These are phyloP conservation scores for Pisolithus orientalis DNA, from an alignment of 768 basidiomycete species.

Conservation along the genomic window DNA sequence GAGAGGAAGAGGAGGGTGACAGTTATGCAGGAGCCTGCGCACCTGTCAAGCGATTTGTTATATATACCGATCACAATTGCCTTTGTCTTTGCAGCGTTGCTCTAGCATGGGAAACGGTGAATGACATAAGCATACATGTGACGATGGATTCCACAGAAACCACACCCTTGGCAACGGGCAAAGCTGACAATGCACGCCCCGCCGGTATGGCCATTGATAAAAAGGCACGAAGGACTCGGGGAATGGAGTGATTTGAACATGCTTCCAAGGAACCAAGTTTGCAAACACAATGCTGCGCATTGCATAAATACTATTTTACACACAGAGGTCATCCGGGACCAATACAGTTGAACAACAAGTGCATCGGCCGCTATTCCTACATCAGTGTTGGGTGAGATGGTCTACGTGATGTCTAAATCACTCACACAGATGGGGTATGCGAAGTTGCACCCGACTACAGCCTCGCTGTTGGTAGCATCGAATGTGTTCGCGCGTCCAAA, in stretches of 20 bases:
- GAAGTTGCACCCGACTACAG: neutral
- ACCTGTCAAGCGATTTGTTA: neutral
- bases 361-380: no score
- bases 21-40: neutral
- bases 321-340: no score
- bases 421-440: neutral
- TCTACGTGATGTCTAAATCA: no score
- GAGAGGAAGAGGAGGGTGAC: neutral
- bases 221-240: no score
- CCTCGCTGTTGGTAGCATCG: constrained; percentile 3
- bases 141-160: neutral
- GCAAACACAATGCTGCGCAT: no score
- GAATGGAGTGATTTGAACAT: no score
- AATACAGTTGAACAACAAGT: no score
- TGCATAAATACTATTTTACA: no score
- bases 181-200: no score
- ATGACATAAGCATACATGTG: neutral
- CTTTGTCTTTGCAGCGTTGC: neutral
- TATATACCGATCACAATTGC: neutral
- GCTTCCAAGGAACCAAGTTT: no score
- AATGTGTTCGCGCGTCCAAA: constrained; percentile 12
- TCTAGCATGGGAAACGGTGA: neutral
- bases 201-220: no score
- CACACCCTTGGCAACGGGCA: neutral
- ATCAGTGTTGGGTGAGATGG: no score